Conservation (phyloP, 352 stramenopile genomes). For the Phytophthora colocasiae region DNA sequence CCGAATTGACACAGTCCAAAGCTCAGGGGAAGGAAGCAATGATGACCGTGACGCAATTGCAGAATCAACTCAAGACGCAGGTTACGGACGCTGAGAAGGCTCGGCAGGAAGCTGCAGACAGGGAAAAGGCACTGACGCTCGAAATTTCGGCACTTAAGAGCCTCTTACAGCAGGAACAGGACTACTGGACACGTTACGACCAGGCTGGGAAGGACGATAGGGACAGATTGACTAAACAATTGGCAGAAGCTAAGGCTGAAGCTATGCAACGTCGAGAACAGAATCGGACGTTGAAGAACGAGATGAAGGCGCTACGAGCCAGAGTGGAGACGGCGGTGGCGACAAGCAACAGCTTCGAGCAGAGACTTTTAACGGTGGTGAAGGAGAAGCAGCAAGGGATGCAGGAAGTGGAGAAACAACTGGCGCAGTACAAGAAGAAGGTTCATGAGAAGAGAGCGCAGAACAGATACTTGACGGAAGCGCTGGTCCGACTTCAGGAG, state of each 20-base stretch:
- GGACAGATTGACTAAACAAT: constrained; percentile 39
- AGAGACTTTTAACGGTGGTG: constrained; percentile 49
- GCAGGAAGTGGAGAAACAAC: constrained; percentile 40
- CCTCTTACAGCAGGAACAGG: constrained; percentile 57
- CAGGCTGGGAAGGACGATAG: constrained; percentile 33
- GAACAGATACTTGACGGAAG: constrained; percentile 65
- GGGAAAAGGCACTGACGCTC: constrained; percentile 34
- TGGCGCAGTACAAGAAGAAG: constrained; percentile 50
- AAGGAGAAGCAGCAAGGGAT: constrained; percentile 53
- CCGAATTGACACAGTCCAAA: constrained; percentile 28
- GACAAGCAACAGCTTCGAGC: constrained; percentile 61
- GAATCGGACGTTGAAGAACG: constrained; percentile 42
- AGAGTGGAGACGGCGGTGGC: constrained; percentile 57
- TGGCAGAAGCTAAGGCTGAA: constrained; percentile 42
- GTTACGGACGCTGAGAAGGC: constrained; percentile 19
- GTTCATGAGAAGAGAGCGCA: constrained; percentile 65
- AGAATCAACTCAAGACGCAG: constrained; percentile 34
- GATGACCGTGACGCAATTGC: constrained; percentile 18
- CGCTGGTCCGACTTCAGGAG: constrained; percentile 48
- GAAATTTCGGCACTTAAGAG: constrained; percentile 50
- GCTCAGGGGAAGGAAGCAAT: constrained; percentile 16
- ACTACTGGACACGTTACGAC: constrained; percentile 49
- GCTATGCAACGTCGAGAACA: constrained; percentile 39
- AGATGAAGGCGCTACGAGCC: constrained; percentile 54
- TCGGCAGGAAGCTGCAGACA: constrained; percentile 16